Evolutionary conservation across 2,329 filamentous ascomycete genomes (phyloP), one percentile per base, ranked within the genome.

Genomic region (Ophiocordyceps camponoti-floridani): DNA sequence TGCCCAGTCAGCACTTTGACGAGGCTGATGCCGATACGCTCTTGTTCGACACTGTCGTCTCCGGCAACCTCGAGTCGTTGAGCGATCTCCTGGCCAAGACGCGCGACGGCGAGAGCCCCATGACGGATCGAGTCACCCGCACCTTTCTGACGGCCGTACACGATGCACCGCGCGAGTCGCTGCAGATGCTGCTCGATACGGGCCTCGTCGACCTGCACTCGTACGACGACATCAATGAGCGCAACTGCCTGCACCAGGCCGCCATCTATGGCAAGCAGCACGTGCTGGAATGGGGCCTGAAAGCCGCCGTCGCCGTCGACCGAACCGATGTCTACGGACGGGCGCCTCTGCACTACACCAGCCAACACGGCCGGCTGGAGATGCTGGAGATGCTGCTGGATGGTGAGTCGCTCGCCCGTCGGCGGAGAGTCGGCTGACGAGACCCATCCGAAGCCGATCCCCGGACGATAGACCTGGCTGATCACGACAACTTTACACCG

Each of bases 401-500:
- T 50, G 76, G 76, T 78, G 63, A 54, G 61, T 51, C 14, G 35
- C 31, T 3, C 8, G 27, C 27, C 18, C 2, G 3, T 26, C 10
- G 4, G 10, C 23, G 8, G 9, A 18, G 19, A 12, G 12, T n/a
- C 19, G 18, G 38, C 18, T 19, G 38, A 40, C 14, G 8, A 9
- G 18, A 16, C 19, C 16, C 13, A 26, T 14, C n/a, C 4, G 14
- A 46, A 78, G 75, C 75, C 19, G 79, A 82, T 42, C 75, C 77
- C 4, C 69, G 76, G 18, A 94, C 86, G 0, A 82, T 96, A 48
- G 79, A 96, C 57, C 69, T 82, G 38, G 88, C 88, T 57, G 91
- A 98, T 56, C 84, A 96, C 57, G 89, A 98, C 64, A 95, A 94
- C 62, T 98, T 94, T 60, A 96, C 89, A 0, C 88, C 91, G 1